These are phyloP conservation scores for Plantago rigida DNA, from an alignment of 305 asterid genomes.

Conservation along the genomic window DNA sequence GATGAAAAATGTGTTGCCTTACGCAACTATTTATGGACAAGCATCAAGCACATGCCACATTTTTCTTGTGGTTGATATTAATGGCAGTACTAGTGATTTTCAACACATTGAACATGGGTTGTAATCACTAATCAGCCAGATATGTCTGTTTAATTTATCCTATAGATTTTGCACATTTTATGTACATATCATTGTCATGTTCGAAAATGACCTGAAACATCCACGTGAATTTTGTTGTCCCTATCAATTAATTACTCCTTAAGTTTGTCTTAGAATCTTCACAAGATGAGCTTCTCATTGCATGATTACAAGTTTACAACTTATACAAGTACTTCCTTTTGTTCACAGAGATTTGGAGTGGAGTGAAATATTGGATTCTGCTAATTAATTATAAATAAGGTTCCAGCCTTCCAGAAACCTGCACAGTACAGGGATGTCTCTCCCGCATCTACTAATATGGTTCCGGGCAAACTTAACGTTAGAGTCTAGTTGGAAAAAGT, in stretches of 20 bases:
- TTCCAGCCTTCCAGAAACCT: no score
- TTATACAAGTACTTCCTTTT: no score
- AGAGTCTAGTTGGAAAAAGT: no score
- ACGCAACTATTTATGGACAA: conserved; percentile 24
- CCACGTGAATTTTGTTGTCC: conserved; percentile 33
- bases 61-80: conserved; percentile 9
- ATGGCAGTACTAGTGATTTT: conserved; percentile 10
- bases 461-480: no score
- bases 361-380: background rate
- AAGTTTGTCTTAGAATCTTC: background rate
- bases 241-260: conserved; percentile 17
- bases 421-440: no score
- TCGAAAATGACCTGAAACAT: conserved; percentile 44
- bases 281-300: no score
- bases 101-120: conserved; percentile 28
- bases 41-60: conserved; percentile 30
- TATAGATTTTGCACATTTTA: background rate
- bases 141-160: background rate
- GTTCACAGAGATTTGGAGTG: background rate
- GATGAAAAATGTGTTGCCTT: conserved; percentile 13
- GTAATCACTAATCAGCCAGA: background rate
- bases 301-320: no score
- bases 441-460: no score
- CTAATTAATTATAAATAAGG: no score
- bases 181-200: conserved; percentile 9